Evolutionary conservation across 805 yeast genomes (phyloP).

Genomic region (Suhomyces prunicola): DNA sequence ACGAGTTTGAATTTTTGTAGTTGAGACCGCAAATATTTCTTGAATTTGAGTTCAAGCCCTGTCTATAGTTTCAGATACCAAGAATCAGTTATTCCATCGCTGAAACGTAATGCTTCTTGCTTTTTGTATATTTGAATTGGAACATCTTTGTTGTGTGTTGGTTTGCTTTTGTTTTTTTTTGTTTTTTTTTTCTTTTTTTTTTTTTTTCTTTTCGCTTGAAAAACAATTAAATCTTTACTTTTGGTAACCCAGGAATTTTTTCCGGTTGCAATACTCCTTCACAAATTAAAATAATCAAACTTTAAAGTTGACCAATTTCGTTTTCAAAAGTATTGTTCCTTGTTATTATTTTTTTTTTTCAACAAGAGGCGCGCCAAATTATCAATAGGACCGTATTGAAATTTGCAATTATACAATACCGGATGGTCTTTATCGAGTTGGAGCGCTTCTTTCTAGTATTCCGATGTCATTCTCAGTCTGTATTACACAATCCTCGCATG

Average conservation of each 20-base stretch:
- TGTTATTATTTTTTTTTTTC: neutral
- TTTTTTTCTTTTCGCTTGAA: neutral
- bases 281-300: neutral
- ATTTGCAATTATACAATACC: slow-evolving; percentile 2
- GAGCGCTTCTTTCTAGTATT: neutral
- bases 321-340: neutral
- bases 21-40: neutral
- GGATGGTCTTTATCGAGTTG: neutral
- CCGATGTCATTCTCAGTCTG: neutral
- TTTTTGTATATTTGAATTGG: neutral
- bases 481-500: slow-evolving; percentile 1
- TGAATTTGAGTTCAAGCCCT: neutral
- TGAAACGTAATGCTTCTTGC: neutral
- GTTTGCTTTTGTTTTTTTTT: neutral
- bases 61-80: neutral
- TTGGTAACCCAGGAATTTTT: neutral
- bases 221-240: neutral
- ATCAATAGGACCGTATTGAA: neutral
- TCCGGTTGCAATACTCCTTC: neutral
- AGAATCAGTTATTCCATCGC: neutral
- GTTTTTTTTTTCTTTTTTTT: neutral
- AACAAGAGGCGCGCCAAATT: neutral
- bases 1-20: neutral
- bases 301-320: neutral
- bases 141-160: neutral